Percentiles rank a stretch among this genome's conserved stretches.
These are phyloP conservation scores for Neopestalotiopsis sp. DNA, from an alignment of 2,329 filamentous ascomycete genomes.

Conservation along the genomic window DNA sequence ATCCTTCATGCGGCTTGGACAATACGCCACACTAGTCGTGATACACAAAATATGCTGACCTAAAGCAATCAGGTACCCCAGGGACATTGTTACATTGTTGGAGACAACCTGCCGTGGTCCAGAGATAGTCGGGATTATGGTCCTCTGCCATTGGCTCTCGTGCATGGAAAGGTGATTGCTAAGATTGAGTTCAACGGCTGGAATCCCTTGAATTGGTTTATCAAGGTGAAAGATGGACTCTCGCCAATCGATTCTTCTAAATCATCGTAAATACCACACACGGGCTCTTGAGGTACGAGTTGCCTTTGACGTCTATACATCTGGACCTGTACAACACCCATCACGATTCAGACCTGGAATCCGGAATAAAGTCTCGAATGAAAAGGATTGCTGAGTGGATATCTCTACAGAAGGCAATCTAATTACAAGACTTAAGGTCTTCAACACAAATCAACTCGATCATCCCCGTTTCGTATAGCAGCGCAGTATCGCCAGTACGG, in stretches of 20 bases:
- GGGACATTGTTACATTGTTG: constrained; percentile 90
- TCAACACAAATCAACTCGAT: background rate
- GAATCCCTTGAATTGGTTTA: constrained; percentile 56
- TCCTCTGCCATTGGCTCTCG: constrained; percentile 81
- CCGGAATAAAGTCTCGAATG: background rate
- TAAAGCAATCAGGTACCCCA: constrained; percentile 71
- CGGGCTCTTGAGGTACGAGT: too few species aligned
- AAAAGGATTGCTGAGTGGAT: constrained; percentile 5
- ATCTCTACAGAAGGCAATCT: constrained; percentile 19
- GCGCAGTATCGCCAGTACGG: background rate
- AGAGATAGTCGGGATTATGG: constrained; percentile 88
- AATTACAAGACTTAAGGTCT: constrained; percentile 19
- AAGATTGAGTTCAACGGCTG: constrained; percentile 42
- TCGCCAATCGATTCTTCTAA: constrained; percentile 29
- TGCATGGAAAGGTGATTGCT: constrained; percentile 82
- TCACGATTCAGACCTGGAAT: too few species aligned
- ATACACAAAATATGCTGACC: constrained; percentile 8
- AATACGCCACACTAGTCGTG: background rate
- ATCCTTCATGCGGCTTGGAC: background rate
- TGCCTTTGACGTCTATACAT: background rate
- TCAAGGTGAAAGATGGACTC: constrained; percentile 55
- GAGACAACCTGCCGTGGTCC: constrained; percentile 85
- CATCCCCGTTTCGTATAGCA: background rate
- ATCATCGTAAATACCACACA: background rate
- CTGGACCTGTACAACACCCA: background rate